Percentiles rank a stretch among this genome's conserved stretches.
Conservation (phyloP, 169 alveolate species). For the Pseudocohnilembus persalinus region DNA sequence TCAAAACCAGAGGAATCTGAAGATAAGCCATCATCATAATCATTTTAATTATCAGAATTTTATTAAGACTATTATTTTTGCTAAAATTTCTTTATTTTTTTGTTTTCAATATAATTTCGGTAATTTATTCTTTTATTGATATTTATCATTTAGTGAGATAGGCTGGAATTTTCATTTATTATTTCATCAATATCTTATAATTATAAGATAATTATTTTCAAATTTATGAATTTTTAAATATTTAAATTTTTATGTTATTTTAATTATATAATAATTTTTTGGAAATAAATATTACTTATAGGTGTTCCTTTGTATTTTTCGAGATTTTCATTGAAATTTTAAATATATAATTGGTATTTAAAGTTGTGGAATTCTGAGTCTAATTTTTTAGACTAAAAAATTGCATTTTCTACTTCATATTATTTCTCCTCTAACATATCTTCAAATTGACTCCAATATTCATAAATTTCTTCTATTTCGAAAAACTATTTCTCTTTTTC, state of each 20-base stretch:
- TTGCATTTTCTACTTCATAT: slow-evolving; percentile 2
- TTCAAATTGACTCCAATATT: slow-evolving; percentile 17
- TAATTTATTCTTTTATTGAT: too few relatives aligned
- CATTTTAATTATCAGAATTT: too few relatives aligned
- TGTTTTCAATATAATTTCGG: too few relatives aligned
- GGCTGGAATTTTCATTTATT: too few relatives aligned
- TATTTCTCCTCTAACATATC: slow-evolving; percentile 20
- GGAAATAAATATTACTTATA: neutral
- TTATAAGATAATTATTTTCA: too few relatives aligned
- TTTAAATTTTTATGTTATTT: neutral
- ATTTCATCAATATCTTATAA: too few relatives aligned
- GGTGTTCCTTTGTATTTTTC: neutral
- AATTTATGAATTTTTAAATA: neutral
- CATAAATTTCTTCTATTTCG: neutral
- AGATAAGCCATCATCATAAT: neutral
- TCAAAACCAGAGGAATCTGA: neutral
- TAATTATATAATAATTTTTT: neutral
- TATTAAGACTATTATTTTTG: neutral
- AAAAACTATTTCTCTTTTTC: neutral
- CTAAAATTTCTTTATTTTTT: too few relatives aligned
- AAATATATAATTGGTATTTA: neutral
- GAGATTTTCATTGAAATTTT: neutral
- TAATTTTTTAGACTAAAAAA: neutral
- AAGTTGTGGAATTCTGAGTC: neutral
- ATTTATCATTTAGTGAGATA: too few relatives aligned